A percentile compares a stretch with the other conserved stretches of the same genome.
phyloP scores from a whole-genome alignment of 1,284 basidiomycete genomes.

The Microbotryum violaceum region DNA sequence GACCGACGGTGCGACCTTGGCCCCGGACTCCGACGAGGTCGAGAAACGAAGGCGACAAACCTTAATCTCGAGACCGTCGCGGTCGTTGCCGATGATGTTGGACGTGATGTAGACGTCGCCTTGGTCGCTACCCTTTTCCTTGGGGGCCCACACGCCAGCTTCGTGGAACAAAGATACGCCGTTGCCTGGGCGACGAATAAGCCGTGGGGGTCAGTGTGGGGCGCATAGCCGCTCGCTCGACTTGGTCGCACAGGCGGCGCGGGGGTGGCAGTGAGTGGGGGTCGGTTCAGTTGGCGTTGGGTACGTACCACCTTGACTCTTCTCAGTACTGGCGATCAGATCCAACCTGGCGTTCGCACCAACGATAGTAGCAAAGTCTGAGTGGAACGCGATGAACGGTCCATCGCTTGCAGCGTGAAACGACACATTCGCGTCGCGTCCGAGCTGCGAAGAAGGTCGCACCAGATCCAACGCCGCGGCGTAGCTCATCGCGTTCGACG shows the following conservation, averaged over 20 bases:
- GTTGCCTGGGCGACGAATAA: neutral
- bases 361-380: neutral
- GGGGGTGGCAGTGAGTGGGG: neutral
- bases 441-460: neutral
- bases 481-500: neutral
- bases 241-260: neutral
- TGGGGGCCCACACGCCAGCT: slow-evolving; percentile 1
- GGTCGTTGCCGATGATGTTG: neutral
- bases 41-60: neutral
- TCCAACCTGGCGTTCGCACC: neutral
- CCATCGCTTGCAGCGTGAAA: neutral
- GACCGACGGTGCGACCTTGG: neutral
- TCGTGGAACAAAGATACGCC: slow-evolving; percentile 4
- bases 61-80: neutral
- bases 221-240: neutral
- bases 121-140: neutral
- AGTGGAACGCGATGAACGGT: neutral
- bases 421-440: neutral
- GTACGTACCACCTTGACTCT: neutral
- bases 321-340: neutral
- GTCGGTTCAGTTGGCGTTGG: no score
- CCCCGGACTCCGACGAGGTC: neutral
- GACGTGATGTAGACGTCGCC: slow-evolving; percentile 2
- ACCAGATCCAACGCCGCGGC: neutral
- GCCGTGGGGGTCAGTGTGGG: no score